These are phyloP conservation scores for Rickenella mellea DNA, from an alignment of 768 basidiomycete species.

Conservation along the genomic window DNA sequence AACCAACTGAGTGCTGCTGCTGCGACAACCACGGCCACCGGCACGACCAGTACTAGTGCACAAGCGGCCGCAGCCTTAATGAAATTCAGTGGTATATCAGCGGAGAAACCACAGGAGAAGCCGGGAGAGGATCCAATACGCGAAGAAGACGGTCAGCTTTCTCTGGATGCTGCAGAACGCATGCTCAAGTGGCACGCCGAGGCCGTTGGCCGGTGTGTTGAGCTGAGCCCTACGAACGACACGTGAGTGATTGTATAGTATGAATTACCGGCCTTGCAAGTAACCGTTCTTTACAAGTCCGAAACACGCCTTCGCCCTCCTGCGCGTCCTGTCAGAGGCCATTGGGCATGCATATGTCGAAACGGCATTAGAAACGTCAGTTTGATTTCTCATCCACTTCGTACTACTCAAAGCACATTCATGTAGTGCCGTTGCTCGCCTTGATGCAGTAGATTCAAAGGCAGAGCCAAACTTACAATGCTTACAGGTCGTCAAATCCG, in stretches of 20 bases:
- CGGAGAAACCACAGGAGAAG: conserved; percentile 40
- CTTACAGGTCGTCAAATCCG: conserved; percentile 52
- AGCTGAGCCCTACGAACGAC: conserved; percentile 73
- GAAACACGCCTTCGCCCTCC: conserved; percentile 78
- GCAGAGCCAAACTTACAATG: conserved; percentile 70
- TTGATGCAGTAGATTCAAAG: conserved; percentile 69
- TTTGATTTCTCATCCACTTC: conserved; percentile 7
- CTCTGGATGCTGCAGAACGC: conserved; percentile 68
- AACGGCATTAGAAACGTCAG: conserved; percentile 86
- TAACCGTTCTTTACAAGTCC: conserved; percentile 45
- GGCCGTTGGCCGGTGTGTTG: conserved; percentile 88
- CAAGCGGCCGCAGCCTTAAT: conserved; percentile 84
- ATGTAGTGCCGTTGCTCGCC: conserved; percentile 53
- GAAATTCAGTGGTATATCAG: conserved; percentile 77
- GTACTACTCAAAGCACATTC: not conserved
- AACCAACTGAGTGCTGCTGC: conserved; percentile 78
- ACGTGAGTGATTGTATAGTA: conserved; percentile 57
- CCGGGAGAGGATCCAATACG: conserved; percentile 57
- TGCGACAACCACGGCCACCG: conserved; percentile 45
- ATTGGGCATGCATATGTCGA: conserved; percentile 81
- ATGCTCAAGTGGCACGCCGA: conserved; percentile 99
- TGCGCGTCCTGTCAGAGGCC: conserved; percentile 79
- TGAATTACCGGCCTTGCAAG: no score
- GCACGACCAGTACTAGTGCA: conserved; percentile 60
- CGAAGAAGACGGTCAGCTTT: conserved; percentile 78